Evolutionary conservation across 1,284 basidiomycete genomes (phyloP).

Genomic region (Ustilago nuda): DNA sequence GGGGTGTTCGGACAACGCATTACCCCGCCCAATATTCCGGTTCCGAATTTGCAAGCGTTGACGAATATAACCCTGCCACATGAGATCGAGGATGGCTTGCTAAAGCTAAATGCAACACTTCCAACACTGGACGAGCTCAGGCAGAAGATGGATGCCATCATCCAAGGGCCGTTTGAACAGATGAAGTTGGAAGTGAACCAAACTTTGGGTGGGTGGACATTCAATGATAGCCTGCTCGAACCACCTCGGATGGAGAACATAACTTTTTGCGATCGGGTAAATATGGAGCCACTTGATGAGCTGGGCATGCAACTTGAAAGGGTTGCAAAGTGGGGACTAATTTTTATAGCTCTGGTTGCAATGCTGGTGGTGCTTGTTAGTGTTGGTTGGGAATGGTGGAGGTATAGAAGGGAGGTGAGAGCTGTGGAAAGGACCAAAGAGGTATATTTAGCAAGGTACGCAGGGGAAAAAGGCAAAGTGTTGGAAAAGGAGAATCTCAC

Average conservation of each 20-base stretch:
- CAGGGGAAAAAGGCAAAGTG: conserved; percentile 2
- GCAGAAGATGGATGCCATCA: conserved; percentile 75
- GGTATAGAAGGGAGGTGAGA: conserved; percentile 41
- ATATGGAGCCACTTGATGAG: conserved; percentile 50
- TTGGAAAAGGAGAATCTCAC: conserved; percentile 35
- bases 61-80: conserved; percentile 84
- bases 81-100: conserved; percentile 80
- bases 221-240: conserved; percentile 44
- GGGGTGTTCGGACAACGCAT: conserved; percentile 49
- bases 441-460: conserved; percentile 39
- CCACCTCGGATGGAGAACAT: conserved; percentile 43
- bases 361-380: conserved; percentile 39
- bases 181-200: conserved; percentile 51
- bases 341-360: conserved; percentile 29
- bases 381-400: conserved; percentile 47
- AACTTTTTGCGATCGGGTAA: conserved; percentile 49
- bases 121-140: conserved; percentile 84
- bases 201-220: conserved; percentile 45
- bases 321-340: conserved; percentile 32
- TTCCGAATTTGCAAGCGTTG: conserved; percentile 73
- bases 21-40: conserved; percentile 34
- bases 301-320: conserved; percentile 39
- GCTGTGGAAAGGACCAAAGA: conserved; percentile 37
- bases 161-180: conserved; percentile 53
- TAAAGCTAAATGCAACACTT: conserved; percentile 81